Conservation (phyloP, 768 basidiomycete species). For the Xanthoconium purpureum region DNA sequence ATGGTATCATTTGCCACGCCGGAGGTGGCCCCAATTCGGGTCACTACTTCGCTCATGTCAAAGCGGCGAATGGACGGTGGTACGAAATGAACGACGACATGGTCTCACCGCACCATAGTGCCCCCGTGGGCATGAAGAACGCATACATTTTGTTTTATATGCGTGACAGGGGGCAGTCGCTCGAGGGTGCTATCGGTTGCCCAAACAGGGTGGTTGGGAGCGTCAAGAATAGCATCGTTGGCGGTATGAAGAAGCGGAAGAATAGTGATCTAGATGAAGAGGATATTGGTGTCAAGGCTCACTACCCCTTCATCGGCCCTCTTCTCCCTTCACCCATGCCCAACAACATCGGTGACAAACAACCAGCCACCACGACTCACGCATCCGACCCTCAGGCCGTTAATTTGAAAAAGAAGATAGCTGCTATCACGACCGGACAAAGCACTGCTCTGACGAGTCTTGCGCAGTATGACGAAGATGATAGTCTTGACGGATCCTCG, state of each 20-base stretch:
- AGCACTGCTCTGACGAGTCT: slow-evolving; percentile 39
- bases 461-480: slow-evolving; percentile 42
- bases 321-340: slow-evolving; percentile 49
- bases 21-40: slow-evolving; percentile 93
- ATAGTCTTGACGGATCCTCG: slow-evolving; percentile 28
- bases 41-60: slow-evolving; percentile 90
- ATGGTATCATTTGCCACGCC: slow-evolving; percentile 90
- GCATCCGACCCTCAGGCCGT: slow-evolving; percentile 51
- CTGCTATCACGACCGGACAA: slow-evolving; percentile 32
- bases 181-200: slow-evolving; percentile 55
- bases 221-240: slow-evolving; percentile 40
- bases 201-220: slow-evolving; percentile 17
- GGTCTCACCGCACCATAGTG: slow-evolving; percentile 42
- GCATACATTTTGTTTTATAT: slow-evolving; percentile 96
- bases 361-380: slow-evolving; percentile 13
- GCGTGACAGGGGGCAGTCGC: slow-evolving; percentile 69
- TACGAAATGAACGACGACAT: slow-evolving; percentile 92
- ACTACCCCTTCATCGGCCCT: slow-evolving; percentile 62
- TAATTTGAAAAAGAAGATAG: slow-evolving; percentile 52
- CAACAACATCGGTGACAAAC: slow-evolving; percentile 14
- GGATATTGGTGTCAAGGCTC: slow-evolving; percentile 49
- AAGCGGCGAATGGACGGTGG: slow-evolving; percentile 69
- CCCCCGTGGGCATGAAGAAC: slow-evolving; percentile 64
- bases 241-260: slow-evolving; percentile 48
- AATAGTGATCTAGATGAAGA: slow-evolving; percentile 44